phyloP scores from a whole-genome alignment of 768 basidiomycete species.

The Kwoniella sp. region DNA sequence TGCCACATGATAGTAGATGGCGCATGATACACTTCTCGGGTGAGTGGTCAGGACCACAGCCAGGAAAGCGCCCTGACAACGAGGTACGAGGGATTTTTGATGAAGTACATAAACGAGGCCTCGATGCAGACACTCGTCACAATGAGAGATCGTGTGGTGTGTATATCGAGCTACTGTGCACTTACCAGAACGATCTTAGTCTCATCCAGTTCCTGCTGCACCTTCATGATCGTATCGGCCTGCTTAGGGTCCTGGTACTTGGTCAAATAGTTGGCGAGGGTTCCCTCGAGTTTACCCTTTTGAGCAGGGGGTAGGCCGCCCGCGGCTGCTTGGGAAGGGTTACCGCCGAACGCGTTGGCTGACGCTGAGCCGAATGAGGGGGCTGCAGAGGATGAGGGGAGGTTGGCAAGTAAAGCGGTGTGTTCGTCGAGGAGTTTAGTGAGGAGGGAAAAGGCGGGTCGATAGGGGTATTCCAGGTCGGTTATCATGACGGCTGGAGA shows the following conservation, averaged over 20 bases:
- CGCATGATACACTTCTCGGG: too few species aligned
- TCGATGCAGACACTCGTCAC: background rate
- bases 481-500: slow-evolving; percentile 90
- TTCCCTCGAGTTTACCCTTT: slow-evolving; percentile 55
- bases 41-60: too few species aligned
- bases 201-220: slow-evolving; percentile 97
- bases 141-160: too few species aligned
- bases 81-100: too few species aligned
- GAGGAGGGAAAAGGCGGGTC: slow-evolving; percentile 92
- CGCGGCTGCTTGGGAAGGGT: slow-evolving; percentile 51
- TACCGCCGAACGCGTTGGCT: slow-evolving; percentile 42
- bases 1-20: too few species aligned
- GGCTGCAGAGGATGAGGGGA: slow-evolving; percentile 45
- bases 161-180: slow-evolving; percentile 18
- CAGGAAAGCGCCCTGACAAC: too few species aligned
- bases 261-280: slow-evolving; percentile 67
- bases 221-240: slow-evolving; percentile 96
- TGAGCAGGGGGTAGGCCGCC: slow-evolving; percentile 75
- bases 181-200: slow-evolving; percentile 96
- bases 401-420: slow-evolving; percentile 65
- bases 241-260: slow-evolving; percentile 97
- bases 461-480: slow-evolving; percentile 93
- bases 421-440: slow-evolving; percentile 94
- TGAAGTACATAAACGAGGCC: too few species aligned
- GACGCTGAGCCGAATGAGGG: slow-evolving; percentile 43